phyloP scores from a whole-genome alignment of 2,329 filamentous ascomycete species.

The Dactylonectria macrodidyma region DNA sequence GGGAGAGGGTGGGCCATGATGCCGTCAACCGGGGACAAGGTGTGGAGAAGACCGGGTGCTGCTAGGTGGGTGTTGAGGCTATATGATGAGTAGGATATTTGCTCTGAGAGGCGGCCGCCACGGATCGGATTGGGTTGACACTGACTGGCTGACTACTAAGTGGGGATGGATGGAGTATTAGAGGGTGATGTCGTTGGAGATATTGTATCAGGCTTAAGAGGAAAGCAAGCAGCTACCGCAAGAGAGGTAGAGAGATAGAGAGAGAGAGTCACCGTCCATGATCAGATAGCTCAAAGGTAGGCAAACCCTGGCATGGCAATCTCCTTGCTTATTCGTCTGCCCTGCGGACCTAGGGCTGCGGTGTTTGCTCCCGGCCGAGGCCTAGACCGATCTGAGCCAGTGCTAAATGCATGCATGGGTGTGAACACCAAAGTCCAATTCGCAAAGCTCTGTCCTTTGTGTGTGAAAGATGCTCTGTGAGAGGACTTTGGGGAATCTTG shows the following conservation, averaged over 20 bases:
- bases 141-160: background rate
- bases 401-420: background rate
- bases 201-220: background rate
- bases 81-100: background rate
- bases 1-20: background rate
- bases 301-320: background rate
- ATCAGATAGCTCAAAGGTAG: background rate
- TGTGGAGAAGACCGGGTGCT: conserved; percentile 9
- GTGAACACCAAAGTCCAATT: conserved; percentile 7
- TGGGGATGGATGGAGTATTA: no score
- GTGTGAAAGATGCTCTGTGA: no score
- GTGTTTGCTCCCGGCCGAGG: background rate
- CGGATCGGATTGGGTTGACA: conserved; percentile 5
- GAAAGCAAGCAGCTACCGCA: background rate
- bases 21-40: conserved; percentile 13
- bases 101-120: conserved; percentile 6
- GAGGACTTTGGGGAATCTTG: no score
- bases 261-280: background rate
- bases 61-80: conserved; percentile 3
- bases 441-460: background rate
- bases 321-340: conserved; percentile 12
- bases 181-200: background rate
- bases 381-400: conserved; percentile 3
- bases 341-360: background rate
- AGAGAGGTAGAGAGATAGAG: background rate